A percentile compares a stretch with the other conserved stretches of the same genome.
Conservation (phyloP, 2,329 filamentous ascomycete species). For the Arthrinium puccinioides region DNA sequence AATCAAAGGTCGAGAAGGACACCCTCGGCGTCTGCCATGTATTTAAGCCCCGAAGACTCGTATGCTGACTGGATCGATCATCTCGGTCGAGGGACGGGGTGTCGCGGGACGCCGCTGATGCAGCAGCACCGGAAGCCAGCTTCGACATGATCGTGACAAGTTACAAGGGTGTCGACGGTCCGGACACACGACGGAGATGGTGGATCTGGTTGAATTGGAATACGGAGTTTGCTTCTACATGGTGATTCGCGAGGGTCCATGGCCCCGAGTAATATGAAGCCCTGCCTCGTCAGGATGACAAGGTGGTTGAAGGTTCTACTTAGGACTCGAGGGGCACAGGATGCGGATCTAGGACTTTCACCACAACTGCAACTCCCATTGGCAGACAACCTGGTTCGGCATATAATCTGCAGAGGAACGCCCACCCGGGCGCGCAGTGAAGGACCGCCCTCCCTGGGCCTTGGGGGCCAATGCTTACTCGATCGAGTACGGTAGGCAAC, state of each 20-base stretch:
- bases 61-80: slow-evolving; percentile 14
- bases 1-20: slow-evolving; percentile 17
- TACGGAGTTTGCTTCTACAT: neutral
- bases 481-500: slow-evolving; percentile 24
- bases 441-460: too few relatives aligned
- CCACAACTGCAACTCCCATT: slow-evolving; percentile 3
- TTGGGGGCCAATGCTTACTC: slow-evolving; percentile 25
- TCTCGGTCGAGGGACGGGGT: slow-evolving; percentile 13
- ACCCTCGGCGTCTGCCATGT: slow-evolving; percentile 12
- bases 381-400: slow-evolving; percentile 4
- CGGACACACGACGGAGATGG: neutral
- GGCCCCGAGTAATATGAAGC: slow-evolving; percentile 4
- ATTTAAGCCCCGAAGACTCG: slow-evolving; percentile 5
- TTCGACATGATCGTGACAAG: slow-evolving; percentile 1
- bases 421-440: slow-evolving; percentile 9
- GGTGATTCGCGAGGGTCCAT: slow-evolving; percentile 1
- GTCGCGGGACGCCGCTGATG: slow-evolving; percentile 3
- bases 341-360: slow-evolving; percentile 9
- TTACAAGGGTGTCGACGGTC: neutral
- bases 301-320: slow-evolving; percentile 4
- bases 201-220: neutral
- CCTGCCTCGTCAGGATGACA: slow-evolving; percentile 6
- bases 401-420: slow-evolving; percentile 6
- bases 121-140: slow-evolving; percentile 5
- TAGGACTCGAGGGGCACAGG: slow-evolving; percentile 8